Conservation (phyloP, 2,329 filamentous ascomycete genomes). For the Penicillium sp. region DNA sequence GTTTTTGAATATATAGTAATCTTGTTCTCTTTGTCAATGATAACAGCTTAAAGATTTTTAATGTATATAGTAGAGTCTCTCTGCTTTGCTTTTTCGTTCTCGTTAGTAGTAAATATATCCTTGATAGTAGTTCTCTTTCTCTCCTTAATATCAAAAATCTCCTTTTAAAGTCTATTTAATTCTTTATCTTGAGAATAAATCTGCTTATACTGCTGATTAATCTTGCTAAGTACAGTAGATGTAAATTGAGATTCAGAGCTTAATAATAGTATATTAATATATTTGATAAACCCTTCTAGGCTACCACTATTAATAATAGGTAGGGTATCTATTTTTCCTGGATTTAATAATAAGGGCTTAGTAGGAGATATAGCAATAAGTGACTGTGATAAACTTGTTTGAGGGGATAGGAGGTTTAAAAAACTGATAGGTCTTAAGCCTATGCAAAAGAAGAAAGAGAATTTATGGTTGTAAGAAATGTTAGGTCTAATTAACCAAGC, state of each 20-base stretch:
- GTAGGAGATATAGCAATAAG: conserved; percentile 1
- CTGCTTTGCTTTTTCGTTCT: conserved; percentile 4
- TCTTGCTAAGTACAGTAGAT: conserved; percentile 5
- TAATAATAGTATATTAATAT: conserved; percentile 4
- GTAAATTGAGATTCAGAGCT: conserved; percentile 8
- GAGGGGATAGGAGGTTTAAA: background rate
- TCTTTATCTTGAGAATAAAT: conserved; percentile 8
- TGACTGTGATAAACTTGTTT: background rate
- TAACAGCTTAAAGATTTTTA: conserved; percentile 7
- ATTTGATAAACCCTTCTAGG: conserved; percentile 8
- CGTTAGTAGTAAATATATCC: conserved; percentile 6
- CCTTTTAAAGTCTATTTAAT: conserved; percentile 4
- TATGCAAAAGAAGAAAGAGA: conserved; percentile 1
- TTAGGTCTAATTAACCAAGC: conserved; percentile 1
- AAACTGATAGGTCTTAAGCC: conserved; percentile 2
- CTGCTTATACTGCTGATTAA: conserved; percentile 4
- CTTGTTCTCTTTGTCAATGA: conserved; percentile 1
- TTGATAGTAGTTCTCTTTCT: conserved; percentile 6
- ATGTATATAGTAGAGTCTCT: conserved; percentile 4
- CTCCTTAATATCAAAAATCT: conserved; percentile 1
- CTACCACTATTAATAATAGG: conserved; percentile 5
- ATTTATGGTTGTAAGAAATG: conserved; percentile 3
- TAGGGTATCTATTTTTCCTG: conserved; percentile 2
- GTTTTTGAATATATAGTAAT: conserved; percentile 1
- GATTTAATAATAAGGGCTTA: background rate